Evolutionary conservation across 1,284 basidiomycete genomes (phyloP).

Genomic region (Irpex sp.): DNA sequence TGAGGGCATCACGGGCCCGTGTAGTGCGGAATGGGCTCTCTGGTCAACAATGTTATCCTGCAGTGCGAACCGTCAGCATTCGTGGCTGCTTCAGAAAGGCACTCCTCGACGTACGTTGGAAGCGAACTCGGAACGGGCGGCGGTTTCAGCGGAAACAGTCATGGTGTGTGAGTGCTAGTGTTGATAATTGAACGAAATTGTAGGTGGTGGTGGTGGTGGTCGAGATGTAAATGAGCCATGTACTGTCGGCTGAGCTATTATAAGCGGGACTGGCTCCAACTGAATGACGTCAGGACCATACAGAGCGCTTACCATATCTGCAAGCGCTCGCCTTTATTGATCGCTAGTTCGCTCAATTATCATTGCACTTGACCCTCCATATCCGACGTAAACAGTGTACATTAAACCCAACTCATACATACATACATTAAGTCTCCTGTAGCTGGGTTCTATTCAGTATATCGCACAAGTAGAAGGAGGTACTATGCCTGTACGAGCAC

Average conservation of each 20-base stretch:
- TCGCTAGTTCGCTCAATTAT: background rate
- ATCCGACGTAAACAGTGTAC: too few species aligned
- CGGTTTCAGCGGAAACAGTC: conserved; percentile 12
- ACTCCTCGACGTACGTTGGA: background rate
- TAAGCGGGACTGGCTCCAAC: background rate
- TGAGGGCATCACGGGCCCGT: conserved; percentile 8
- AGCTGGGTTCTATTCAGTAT: background rate
- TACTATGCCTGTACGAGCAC: background rate
- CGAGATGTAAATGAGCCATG: background rate
- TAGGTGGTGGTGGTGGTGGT: background rate
- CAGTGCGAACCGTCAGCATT: background rate
- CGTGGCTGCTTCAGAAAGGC: background rate
- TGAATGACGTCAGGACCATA: background rate
- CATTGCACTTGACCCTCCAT: too few species aligned
- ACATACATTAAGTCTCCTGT: too few species aligned
- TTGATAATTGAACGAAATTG: background rate
- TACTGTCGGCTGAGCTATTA: background rate
- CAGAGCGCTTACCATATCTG: background rate
- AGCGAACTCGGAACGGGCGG: conserved; percentile 11
- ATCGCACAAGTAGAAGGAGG: background rate
- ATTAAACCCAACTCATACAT: too few species aligned
- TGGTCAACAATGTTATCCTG: conserved; percentile 3
- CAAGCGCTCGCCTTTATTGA: background rate
- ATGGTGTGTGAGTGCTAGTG: background rate
- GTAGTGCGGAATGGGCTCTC: conserved; percentile 1